phyloP scores from a whole-genome alignment of 2,329 filamentous ascomycete species.

The Ascochyta lentis region DNA sequence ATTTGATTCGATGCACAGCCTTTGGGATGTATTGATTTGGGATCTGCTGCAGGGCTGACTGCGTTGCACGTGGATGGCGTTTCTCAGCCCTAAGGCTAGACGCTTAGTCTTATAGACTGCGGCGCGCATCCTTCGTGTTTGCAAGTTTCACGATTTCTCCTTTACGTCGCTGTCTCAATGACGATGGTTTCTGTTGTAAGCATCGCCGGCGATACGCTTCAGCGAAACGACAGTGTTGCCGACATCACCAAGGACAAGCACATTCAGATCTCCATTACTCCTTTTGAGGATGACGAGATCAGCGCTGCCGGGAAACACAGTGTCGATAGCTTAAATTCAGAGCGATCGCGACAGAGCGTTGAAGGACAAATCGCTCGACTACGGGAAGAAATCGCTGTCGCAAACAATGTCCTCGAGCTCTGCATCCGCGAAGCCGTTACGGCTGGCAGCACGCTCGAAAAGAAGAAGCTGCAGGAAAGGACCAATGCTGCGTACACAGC shows the following conservation, averaged over 20 bases:
- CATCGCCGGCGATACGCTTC: conserved; percentile 19
- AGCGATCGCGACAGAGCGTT: conserved; percentile 8
- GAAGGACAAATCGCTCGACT: conserved; percentile 12
- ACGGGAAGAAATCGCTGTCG: conserved; percentile 11
- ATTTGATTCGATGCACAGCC: conserved; percentile 12
- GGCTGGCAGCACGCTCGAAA: conserved; percentile 10
- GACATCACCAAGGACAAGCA: conserved; percentile 14
- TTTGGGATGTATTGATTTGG: conserved; percentile 14
- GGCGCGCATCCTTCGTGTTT: conserved; percentile 9
- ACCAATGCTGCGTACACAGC: conserved; percentile 18
- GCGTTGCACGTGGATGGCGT: conserved; percentile 19
- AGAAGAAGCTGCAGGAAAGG: conserved; percentile 16
- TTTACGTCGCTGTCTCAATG: conserved; percentile 15
- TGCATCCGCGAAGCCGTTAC: conserved; percentile 18
- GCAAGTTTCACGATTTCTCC: conserved; percentile 10
- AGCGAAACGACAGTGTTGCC: conserved; percentile 14
- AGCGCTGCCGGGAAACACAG: conserved; percentile 13
- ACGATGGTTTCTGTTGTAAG: conserved; percentile 12
- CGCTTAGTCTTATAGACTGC: conserved; percentile 17
- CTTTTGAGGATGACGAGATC: conserved; percentile 16
- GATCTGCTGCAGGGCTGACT: conserved; percentile 18
- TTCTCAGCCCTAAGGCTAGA: conserved; percentile 22
- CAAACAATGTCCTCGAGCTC: conserved; percentile 16
- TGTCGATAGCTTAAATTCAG: conserved; percentile 10
- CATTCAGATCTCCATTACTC: conserved; percentile 12